Base-by-base conservation (phyloP, 2,329 filamentous ascomycete genomes). In the Paraphoma sp. region DNA sequence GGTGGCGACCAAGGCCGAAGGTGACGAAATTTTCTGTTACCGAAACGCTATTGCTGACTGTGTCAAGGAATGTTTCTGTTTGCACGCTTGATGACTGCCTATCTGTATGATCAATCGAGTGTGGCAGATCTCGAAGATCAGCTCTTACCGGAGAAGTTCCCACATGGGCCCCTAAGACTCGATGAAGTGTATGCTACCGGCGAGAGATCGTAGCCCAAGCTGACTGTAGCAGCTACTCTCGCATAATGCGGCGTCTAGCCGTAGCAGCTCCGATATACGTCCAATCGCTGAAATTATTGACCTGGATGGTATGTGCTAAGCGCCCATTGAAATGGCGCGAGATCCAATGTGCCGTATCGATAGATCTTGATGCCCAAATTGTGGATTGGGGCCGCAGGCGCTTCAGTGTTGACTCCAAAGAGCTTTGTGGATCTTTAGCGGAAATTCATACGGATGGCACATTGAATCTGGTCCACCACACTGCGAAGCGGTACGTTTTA, bases 311-410 rank as follows among this genome's bases (percentile, higher is more conserved):
- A 4, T 77, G 76, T 49, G 75, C 78, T 1, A 76, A 74, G 45
- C 69, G 80, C 0, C 70, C 78, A 0, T 64, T 82, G 0, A 76
- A 76, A 51, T 76, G 72, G 73, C 69, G 79, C 49, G 80, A 82
- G 53, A 71, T 82, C 6, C 71, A 80, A 44, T 74, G 74, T 6
- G 71, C 74, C 7, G 60, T 77, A 8, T 67, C 75, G 2, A 68
- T 79, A 1, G 54, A 78, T 48, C 10, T 72, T 1, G 64, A 70
- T 1, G 42, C 64, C 3, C 51, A 67, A 51, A 50, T 28, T 1
- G 56, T 80, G 1, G 65, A 77, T 10, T 63, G 69, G 10, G 61
- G 76, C 12, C 57, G 63, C 2, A 49, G 61, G 16, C 59, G 60
- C 45, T 62, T 79, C 2, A 56, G 60, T 0, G 44, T 66, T 0